phyloP scores from a whole-genome alignment of 1,284 basidiomycete species.

The Vanrija humicola region DNA sequence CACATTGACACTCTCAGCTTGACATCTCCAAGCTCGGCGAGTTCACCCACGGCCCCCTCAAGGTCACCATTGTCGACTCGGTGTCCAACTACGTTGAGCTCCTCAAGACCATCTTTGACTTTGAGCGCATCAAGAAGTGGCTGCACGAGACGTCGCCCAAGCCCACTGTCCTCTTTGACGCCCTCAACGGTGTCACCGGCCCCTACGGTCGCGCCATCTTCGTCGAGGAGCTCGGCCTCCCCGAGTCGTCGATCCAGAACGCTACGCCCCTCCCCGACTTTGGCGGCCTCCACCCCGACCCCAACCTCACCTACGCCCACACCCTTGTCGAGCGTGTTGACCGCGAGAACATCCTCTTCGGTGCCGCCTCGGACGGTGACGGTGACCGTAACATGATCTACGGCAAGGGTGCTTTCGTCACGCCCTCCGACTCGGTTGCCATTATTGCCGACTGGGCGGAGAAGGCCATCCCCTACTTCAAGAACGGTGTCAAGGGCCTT shows the following conservation, averaged over 20 bases:
- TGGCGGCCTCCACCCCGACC: slow-evolving; percentile 95
- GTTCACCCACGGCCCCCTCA: slow-evolving; percentile 72
- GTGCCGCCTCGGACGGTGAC: slow-evolving; percentile 95
- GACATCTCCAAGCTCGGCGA: slow-evolving; percentile 82
- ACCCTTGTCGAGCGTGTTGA: slow-evolving; percentile 90
- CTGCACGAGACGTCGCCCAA: slow-evolving; percentile 59
- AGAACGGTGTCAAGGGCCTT: slow-evolving; percentile 85
- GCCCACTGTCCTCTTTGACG: slow-evolving; percentile 92
- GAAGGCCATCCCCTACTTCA: slow-evolving; percentile 93
- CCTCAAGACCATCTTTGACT: slow-evolving; percentile 89
- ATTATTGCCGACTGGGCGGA: slow-evolving; percentile 97
- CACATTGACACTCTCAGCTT: slow-evolving; percentile 53
- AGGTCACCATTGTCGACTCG: slow-evolving; percentile 90
- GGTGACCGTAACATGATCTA: slow-evolving; percentile 99
- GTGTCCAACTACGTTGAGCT: slow-evolving; percentile 84
- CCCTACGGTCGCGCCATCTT: slow-evolving; percentile 92
- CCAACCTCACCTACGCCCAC: slow-evolving; percentile 97
- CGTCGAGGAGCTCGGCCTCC: slow-evolving; percentile 75
- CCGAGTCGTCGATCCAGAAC: slow-evolving; percentile 81
- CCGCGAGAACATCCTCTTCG: slow-evolving; percentile 79
- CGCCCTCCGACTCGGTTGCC: slow-evolving; percentile 93
- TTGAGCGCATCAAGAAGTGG: slow-evolving; percentile 86
- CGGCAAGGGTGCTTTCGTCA: slow-evolving; percentile 95
- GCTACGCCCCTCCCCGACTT: slow-evolving; percentile 89
- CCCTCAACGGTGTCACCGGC: slow-evolving; percentile 93